Conservation (phyloP, 1,139 yeast genomes). For the Saccharomyces pastorianus region DNA sequence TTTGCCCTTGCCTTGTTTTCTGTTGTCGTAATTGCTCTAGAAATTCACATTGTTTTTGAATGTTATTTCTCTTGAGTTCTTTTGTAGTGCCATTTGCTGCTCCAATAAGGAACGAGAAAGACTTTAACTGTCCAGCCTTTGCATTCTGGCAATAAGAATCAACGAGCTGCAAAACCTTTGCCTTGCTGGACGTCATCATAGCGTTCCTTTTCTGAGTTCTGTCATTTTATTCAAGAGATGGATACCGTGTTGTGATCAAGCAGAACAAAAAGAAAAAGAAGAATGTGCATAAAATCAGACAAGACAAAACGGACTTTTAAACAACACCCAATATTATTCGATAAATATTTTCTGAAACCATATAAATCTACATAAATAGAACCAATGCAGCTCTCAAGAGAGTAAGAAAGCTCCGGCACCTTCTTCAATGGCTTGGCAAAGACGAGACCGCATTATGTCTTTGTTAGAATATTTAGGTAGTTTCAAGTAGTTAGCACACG, state of each 20-base stretch:
- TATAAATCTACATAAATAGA: not conserved
- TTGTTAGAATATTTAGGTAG: slow-evolving; percentile 70
- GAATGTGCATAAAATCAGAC: too few relatives aligned
- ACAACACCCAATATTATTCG: too few relatives aligned
- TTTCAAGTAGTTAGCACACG: slow-evolving; percentile 91
- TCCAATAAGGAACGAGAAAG: slow-evolving; percentile 18
- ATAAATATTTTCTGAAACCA: not conserved
- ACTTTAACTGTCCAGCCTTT: slow-evolving; percentile 13
- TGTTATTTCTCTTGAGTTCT: slow-evolving; percentile 7
- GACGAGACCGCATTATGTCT: slow-evolving; percentile 48
- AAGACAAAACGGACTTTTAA: too few relatives aligned
- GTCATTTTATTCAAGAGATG: too few relatives aligned
- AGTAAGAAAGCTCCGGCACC: slow-evolving; percentile 86
- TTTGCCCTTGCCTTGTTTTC: slow-evolving; percentile 10
- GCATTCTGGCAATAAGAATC: slow-evolving; percentile 21
- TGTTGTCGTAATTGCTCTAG: slow-evolving; percentile 8
- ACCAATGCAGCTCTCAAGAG: slow-evolving; percentile 36
- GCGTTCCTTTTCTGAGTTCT: not conserved
- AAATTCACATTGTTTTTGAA: slow-evolving; percentile 11
- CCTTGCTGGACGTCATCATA: slow-evolving; percentile 9
- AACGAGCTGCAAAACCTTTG: slow-evolving; percentile 16
- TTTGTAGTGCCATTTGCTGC: slow-evolving; percentile 19
- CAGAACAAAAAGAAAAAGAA: not conserved
- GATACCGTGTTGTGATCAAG: too few relatives aligned
- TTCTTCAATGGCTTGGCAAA: slow-evolving; percentile 68